Evolutionary conservation across 768 basidiomycete genomes (phyloP), one percentile per base, ranked within the genome.

Genomic region (Leccinum rimulosum): DNA sequence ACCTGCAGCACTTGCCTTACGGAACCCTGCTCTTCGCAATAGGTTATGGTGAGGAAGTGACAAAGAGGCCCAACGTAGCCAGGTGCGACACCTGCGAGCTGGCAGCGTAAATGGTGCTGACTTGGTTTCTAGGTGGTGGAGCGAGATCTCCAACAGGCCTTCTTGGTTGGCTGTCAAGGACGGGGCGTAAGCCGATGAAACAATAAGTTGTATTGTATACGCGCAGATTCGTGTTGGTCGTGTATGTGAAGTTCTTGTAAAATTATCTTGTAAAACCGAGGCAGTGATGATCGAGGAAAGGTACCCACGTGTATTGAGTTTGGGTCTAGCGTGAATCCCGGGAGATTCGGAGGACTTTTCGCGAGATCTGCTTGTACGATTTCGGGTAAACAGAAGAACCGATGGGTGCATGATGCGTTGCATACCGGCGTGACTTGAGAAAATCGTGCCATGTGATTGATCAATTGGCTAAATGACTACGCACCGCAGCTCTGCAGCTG

Each of bases 1-100:
- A 87, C 65, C 74, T 87, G 11, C 80, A 79, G 69, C 84, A 86
- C 67, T 66, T 87, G 33, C 79, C 84, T 0, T 80, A 78, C 52
- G 81, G 78, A 19, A 54, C 50, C n/a, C 25, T 67, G 50, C 62
- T 79, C 30, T 56, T 47, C 19, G 14, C 7, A 1, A 58, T 61
- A 1, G 76, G 75, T 1, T 58, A 63, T 45, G 63, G 72, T 10
- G 58, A 75, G 10, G 59, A 82, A 19, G 61, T 71, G 31, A 19
- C 47, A 14, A 67, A 57, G 40, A 73, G 74, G 63, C 79, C 80
- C 7, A 79, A 82, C 59, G 75, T 84, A 3, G 59, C 73, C 0
- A 78, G 80, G 80, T 82, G 33, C 15, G 74, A 4, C 10, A 40
- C 11, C 19, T n/a, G 17, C 11, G 10, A n/a, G 10, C 7, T 27